These are phyloP conservation scores for Irpex lacteus DNA, from an alignment of 1,284 basidiomycete species.

Conservation along the genomic window DNA sequence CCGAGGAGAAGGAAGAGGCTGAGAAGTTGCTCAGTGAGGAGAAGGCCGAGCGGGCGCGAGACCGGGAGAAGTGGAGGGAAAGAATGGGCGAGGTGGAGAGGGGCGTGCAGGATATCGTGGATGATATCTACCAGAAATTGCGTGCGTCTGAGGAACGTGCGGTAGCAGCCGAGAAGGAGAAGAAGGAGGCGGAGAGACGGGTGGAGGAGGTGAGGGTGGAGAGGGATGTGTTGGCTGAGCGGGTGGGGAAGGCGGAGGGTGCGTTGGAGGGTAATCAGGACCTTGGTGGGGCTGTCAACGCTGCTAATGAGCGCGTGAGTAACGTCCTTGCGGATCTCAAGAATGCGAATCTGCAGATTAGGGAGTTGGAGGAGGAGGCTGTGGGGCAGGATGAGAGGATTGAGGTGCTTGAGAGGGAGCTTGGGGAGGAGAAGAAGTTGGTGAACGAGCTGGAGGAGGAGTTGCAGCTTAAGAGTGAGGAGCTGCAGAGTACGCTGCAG, in stretches of 20 bases:
- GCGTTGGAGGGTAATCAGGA: constrained; percentile 59
- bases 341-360: constrained; percentile 52
- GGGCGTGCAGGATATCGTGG: constrained; percentile 63
- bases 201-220: constrained; percentile 45
- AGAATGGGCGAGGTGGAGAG: constrained; percentile 67
- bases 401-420: constrained; percentile 49
- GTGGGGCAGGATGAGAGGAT: constrained; percentile 44
- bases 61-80: constrained; percentile 65
- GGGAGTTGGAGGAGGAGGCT: constrained; percentile 56
- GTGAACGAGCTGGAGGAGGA: constrained; percentile 33
- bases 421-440: constrained; percentile 46
- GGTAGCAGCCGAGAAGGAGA: constrained; percentile 38
- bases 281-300: constrained; percentile 60
- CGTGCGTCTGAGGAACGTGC: constrained; percentile 47
- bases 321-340: constrained; percentile 53
- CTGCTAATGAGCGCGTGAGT: constrained; percentile 58
- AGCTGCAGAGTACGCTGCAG: constrained; percentile 21
- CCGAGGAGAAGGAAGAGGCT: constrained; percentile 44
- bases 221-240: constrained; percentile 50
- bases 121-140: constrained; percentile 58
- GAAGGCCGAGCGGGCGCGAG: constrained; percentile 49
- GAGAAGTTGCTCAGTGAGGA: constrained; percentile 47
- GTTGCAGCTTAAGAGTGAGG: constrained; percentile 31
- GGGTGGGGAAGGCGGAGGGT: constrained; percentile 58
- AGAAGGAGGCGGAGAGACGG: constrained; percentile 46